Evolutionary conservation across 164 flowering plant genomes (phyloP).

Genomic region (Cinnamomum micranthum): DNA sequence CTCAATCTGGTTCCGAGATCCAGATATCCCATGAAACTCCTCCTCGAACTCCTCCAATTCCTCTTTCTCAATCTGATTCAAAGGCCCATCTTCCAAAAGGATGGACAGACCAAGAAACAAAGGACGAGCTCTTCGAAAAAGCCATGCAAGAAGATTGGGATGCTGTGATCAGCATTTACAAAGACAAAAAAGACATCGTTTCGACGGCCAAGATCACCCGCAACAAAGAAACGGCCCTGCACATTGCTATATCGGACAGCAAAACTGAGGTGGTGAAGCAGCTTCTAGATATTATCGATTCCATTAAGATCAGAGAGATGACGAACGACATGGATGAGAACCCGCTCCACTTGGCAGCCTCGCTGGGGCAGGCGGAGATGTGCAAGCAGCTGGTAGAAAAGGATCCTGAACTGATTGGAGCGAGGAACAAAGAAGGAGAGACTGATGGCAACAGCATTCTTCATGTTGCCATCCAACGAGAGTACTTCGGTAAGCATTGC

Average conservation of each 20-base stretch:
- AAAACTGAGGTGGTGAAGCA: slow-evolving; percentile 11
- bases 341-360: no score
- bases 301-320: not conserved
- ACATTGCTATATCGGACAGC: slow-evolving; percentile 27
- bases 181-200: no score
- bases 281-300: slow-evolving; percentile 13
- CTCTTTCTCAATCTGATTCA: not conserved
- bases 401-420: not conserved
- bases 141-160: not conserved
- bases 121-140: no score
- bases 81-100: slow-evolving; percentile 29
- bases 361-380: slow-evolving; percentile 13
- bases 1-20: not conserved
- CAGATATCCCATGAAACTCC: no score
- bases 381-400: slow-evolving; percentile 12
- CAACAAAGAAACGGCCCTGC: slow-evolving; percentile 28
- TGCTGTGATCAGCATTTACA: not conserved
- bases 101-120: no score
- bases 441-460: slow-evolving; percentile 22
- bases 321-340: slow-evolving; percentile 18
- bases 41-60: no score
- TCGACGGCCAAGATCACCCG: not conserved
- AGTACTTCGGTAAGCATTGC: slow-evolving; percentile 14
- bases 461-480: slow-evolving; percentile 17
- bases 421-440: slow-evolving; percentile 10